phyloP scores from a whole-genome alignment of 2,329 filamentous ascomycete species.

The Apiospora rasikravindrae region DNA sequence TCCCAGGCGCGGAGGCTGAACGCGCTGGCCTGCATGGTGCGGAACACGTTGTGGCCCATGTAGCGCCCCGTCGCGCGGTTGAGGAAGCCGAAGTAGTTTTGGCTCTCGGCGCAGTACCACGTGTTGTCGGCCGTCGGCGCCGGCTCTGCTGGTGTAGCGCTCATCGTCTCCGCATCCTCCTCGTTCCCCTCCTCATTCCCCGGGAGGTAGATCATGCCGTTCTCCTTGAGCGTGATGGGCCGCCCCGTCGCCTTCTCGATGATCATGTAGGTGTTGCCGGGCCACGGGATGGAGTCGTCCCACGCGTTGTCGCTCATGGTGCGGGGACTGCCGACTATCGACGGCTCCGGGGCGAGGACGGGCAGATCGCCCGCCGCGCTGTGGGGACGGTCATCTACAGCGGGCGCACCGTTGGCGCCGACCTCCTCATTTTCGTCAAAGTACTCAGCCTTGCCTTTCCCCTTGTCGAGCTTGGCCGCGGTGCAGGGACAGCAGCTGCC shows the following conservation, averaged over 20 bases:
- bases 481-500: no score
- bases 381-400: no score
- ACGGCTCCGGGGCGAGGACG: background rate
- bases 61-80: background rate
- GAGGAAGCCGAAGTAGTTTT: slow-evolving; percentile 11
- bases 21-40: background rate
- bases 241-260: background rate
- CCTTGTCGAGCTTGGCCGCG: no score
- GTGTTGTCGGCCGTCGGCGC: background rate
- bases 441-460: no score
- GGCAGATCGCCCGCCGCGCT: background rate
- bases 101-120: background rate
- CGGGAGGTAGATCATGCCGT: background rate
- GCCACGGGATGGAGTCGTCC: slow-evolving; percentile 8
- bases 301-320: background rate
- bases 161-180: no score
- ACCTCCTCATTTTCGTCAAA: no score
- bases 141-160: background rate
- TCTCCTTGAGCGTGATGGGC: background rate
- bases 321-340: background rate
- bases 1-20: background rate
- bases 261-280: background rate
- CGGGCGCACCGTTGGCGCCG: no score
- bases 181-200: background rate
- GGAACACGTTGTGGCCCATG: background rate